phyloP scores from a whole-genome alignment of 371 early-diverging fungal genomes.

The Mucor lusitanicus region DNA sequence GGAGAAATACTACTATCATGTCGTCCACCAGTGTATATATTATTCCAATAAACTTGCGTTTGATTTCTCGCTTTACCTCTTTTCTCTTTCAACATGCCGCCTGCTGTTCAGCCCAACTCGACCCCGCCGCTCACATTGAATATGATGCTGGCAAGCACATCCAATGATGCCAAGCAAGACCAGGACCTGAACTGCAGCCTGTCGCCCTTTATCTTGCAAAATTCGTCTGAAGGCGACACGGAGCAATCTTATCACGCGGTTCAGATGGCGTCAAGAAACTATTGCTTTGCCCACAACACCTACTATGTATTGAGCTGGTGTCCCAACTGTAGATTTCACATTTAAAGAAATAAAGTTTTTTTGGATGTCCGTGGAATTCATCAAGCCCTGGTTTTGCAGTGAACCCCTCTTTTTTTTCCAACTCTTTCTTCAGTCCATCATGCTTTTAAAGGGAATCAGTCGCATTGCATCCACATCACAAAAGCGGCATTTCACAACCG shows the following conservation, averaged over 20 bases:
- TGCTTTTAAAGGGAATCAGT: constrained; percentile 1
- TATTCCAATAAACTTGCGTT: not conserved
- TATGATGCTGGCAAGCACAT: not conserved
- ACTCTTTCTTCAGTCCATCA: not conserved
- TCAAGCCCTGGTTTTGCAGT: not conserved
- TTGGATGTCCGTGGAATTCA: not conserved
- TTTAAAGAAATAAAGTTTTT: constrained; percentile 4
- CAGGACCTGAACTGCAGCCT: not conserved
- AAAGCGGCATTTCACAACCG: not conserved
- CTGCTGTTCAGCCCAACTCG: not conserved
- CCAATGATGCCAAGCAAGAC: not conserved
- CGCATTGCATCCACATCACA: not conserved
- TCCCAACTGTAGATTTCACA: constrained; percentile 18
- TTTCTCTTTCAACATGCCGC: constrained; percentile 6
- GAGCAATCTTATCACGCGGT: constrained; percentile 21
- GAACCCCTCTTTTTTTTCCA: not conserved
- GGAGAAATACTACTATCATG: constrained; percentile 9
- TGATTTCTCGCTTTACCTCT: not conserved
- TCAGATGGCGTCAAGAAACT: constrained; percentile 19
- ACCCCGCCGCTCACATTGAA: constrained; percentile 6
- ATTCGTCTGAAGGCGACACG: not conserved
- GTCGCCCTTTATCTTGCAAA: constrained; percentile 11
- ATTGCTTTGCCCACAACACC: constrained; percentile 19
- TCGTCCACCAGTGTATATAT: not conserved
- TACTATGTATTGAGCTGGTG: constrained; percentile 22